Percentiles rank a stretch among this genome's conserved stretches.
Evolutionary conservation across 805 yeast genomes (phyloP).

Genomic region (Ogataea allantospora): DNA sequence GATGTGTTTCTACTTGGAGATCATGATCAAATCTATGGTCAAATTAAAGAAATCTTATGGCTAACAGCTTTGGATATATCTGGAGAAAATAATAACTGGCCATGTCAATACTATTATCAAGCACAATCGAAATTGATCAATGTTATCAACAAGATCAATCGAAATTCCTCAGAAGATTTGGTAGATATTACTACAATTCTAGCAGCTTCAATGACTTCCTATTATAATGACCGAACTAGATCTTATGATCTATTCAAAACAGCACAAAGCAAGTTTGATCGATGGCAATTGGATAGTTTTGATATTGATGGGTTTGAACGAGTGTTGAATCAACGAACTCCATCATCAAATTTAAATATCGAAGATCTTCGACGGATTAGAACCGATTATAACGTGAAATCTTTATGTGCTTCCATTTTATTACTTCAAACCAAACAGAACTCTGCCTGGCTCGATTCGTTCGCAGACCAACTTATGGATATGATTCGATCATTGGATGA

Average conservation of each 20-base stretch:
- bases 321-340: conserved; percentile 11
- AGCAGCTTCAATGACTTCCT: conserved; percentile 31
- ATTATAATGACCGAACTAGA: conserved; percentile 23
- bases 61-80: conserved; percentile 29
- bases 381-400: conserved; percentile 29
- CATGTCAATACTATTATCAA: conserved; percentile 22
- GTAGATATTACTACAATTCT: conserved; percentile 29
- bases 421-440: conserved; percentile 19
- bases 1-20: conserved; percentile 18
- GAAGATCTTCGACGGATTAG: conserved; percentile 21
- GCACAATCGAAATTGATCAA: conserved; percentile 29
- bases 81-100: conserved; percentile 24
- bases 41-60: conserved; percentile 33
- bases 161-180: conserved; percentile 14
- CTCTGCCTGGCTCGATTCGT: conserved; percentile 9
- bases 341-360: conserved; percentile 12
- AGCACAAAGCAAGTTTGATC: conserved; percentile 32
- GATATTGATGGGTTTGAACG: conserved; percentile 33
- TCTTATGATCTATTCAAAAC: conserved; percentile 26
- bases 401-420: conserved; percentile 30
- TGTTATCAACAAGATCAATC: conserved; percentile 21
- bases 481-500: conserved; percentile 21
- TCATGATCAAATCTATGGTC: conserved; percentile 17
- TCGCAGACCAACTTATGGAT: conserved; percentile 19
- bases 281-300: conserved; percentile 33